phyloP scores from a whole-genome alignment of 2,329 filamentous ascomycete genomes.

The Plectosphaerella plurivora region DNA sequence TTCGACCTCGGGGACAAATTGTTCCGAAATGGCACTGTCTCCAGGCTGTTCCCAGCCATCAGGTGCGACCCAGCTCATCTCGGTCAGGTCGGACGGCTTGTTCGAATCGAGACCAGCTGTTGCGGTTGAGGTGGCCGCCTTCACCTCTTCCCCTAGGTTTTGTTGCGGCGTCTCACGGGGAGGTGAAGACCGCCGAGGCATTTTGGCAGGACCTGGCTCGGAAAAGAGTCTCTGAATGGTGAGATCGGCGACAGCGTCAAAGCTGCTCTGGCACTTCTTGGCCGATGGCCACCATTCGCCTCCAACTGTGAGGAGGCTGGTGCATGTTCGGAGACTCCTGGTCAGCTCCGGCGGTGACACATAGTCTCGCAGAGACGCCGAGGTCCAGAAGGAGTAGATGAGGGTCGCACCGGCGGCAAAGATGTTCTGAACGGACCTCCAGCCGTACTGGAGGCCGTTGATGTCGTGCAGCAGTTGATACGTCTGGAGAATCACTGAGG shows the following conservation, averaged over 20 bases:
- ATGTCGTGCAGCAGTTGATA: slow-evolving; percentile 24
- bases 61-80: too few relatives aligned
- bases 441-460: slow-evolving; percentile 24
- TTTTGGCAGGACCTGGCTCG: too few relatives aligned
- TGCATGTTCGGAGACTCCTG: slow-evolving; percentile 22
- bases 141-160: too few relatives aligned
- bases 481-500: slow-evolving; percentile 14
- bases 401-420: slow-evolving; percentile 31
- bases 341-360: slow-evolving; percentile 12
- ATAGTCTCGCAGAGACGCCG: slow-evolving; percentile 15
- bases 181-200: too few relatives aligned
- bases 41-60: too few relatives aligned
- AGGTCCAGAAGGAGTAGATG: slow-evolving; percentile 32
- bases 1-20: slow-evolving; percentile 7
- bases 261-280: slow-evolving; percentile 23
- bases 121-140: too few relatives aligned
- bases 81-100: too few relatives aligned
- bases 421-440: slow-evolving; percentile 31
- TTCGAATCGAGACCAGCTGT: too few relatives aligned
- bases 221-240: slow-evolving; percentile 14
- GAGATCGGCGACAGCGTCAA: slow-evolving; percentile 21
- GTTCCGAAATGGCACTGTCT: too few relatives aligned
- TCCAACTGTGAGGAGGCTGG: slow-evolving; percentile 30
- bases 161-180: too few relatives aligned
- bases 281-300: slow-evolving; percentile 34